phyloP scores from a whole-genome alignment of 768 basidiomycete genomes.

The Crucibulum laeve region DNA sequence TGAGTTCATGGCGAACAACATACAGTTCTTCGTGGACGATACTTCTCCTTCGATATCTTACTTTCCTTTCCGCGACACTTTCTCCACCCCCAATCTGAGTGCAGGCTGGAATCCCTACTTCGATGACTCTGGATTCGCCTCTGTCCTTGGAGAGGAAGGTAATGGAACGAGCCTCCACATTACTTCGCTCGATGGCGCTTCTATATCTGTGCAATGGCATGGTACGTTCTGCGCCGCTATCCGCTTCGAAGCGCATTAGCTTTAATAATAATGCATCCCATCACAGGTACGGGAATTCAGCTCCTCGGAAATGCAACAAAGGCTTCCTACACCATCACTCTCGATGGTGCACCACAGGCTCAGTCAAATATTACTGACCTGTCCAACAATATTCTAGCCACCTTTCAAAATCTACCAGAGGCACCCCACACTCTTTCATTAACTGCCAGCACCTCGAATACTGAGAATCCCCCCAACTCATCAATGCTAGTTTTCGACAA shows the following conservation, averaged over 20 bases:
- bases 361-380: constrained; percentile 19
- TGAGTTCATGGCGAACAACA: constrained; percentile 20
- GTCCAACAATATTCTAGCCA: constrained; percentile 40
- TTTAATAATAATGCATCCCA: neutral
- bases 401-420: constrained; percentile 42
- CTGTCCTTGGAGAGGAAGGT: constrained; percentile 36
- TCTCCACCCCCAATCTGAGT: constrained; percentile 40
- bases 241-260: neutral
- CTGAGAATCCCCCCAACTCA: constrained; percentile 17
- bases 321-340: constrained; percentile 40
- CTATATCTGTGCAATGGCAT: constrained; percentile 52
- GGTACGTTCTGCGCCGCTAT: constrained; percentile 36
- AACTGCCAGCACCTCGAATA: constrained; percentile 33
- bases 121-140: constrained; percentile 42
- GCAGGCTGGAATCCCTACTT: constrained; percentile 72
- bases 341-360: constrained; percentile 39
- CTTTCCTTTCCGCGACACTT: constrained; percentile 54
- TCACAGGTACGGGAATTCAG: constrained; percentile 59
- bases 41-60: constrained; percentile 63
- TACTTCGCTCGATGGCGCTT: constrained; percentile 57
- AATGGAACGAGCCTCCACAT: constrained; percentile 57
- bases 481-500: constrained; percentile 52
- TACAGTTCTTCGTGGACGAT: constrained; percentile 54
- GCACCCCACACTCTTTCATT: constrained; percentile 53
- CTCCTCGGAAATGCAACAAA: constrained; percentile 47